These are phyloP conservation scores for Guadua angustifolia DNA, from an alignment of 176 grass and related monocot genomes.

Conservation along the genomic window DNA sequence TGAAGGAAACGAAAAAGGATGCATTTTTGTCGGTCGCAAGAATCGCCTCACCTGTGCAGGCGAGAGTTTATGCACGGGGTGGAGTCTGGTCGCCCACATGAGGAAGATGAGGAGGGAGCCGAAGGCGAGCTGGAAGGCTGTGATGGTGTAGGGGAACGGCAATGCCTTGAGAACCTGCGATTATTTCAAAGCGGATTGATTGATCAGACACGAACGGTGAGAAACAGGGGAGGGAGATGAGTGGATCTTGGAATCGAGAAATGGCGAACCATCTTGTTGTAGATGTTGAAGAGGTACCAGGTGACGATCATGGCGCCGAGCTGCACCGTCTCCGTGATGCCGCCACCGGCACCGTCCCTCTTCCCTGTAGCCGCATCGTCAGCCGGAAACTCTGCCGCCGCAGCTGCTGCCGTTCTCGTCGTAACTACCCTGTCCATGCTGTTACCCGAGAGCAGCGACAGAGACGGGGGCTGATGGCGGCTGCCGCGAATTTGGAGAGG, in stretches of 20 bases:
- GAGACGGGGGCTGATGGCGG: not conserved
- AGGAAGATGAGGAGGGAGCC: slow-evolving; percentile 70
- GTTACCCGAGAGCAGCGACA: slow-evolving; percentile 21
- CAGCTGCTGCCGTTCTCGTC: no score
- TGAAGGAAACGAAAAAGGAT: not conserved
- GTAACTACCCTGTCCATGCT: not conserved
- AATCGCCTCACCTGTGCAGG: slow-evolving; percentile 57
- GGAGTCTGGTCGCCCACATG: slow-evolving; percentile 72
- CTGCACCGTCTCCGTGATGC: slow-evolving; percentile 44
- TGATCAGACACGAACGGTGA: not conserved
- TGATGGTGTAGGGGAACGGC: slow-evolving; percentile 80
- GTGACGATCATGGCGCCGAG: slow-evolving; percentile 62
- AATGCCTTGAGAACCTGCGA: slow-evolving; percentile 70
- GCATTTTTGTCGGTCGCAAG: not conserved
- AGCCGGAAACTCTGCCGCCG: not conserved
- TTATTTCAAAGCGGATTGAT: no score
- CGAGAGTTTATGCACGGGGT: slow-evolving; percentile 62
- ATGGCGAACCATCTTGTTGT: slow-evolving; percentile 66
- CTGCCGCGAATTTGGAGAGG: not conserved
- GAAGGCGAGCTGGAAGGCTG: slow-evolving; percentile 74
- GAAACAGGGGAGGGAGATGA: not conserved
- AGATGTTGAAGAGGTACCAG: slow-evolving; percentile 85
- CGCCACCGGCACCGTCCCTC: not conserved
- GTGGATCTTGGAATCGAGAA: not conserved
- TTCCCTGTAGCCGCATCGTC: not conserved